Evolutionary conservation across 805 yeast genomes (phyloP), one percentile per base, ranked within the genome.

Genomic region (Kodamaea kakaduensis): DNA sequence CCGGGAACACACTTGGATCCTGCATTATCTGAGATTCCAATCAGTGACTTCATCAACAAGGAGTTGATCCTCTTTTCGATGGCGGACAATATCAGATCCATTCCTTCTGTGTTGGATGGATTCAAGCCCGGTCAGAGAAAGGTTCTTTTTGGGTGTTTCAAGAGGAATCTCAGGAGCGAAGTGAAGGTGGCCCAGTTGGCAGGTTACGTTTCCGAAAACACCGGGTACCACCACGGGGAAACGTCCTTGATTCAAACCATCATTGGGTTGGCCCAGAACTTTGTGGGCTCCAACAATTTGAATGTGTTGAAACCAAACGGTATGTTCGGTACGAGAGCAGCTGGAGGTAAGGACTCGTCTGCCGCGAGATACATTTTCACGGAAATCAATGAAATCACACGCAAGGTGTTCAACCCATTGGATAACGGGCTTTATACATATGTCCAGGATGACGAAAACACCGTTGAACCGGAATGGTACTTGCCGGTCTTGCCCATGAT

Each of bases 271-370:
- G 98, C 98, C 1, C 98, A 93, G 58, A 88, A 87, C 58, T 93
- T 85, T 54, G 82, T 90, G 32, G 98, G 98, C 8, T 72, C 95
- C 6, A 93, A 93, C 53, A 93, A 93, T 52, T 63, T 93, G 48
- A 84, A 93, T 57, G 52, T 87, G 34, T 66, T 93, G 50, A 73
- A 78, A 55, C 98, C 98, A 31, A 84, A 83, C 56, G 98, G 98
- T 71, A 81, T 87, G 21, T 93, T 93, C 56, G 98, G 98, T 73
- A 81, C 96, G 1, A 78, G 98, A 63, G 89, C 93, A 17, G 73
- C 86, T 17, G 98, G 98, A 60, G 98, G 98, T 67, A 93, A 93
- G 58, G 98, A 93, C 68, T 93, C 89, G 10, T 84, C 97, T n/a
- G 97, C 97, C 17, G 81, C 96, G 30, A 89, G 98, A 75, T 93